Percentiles rank a stretch among this genome's conserved stretches.
Evolutionary conservation across 495 filamentous ascomycete species (phyloP).

Genomic region (Penicillium goetzii): DNA sequence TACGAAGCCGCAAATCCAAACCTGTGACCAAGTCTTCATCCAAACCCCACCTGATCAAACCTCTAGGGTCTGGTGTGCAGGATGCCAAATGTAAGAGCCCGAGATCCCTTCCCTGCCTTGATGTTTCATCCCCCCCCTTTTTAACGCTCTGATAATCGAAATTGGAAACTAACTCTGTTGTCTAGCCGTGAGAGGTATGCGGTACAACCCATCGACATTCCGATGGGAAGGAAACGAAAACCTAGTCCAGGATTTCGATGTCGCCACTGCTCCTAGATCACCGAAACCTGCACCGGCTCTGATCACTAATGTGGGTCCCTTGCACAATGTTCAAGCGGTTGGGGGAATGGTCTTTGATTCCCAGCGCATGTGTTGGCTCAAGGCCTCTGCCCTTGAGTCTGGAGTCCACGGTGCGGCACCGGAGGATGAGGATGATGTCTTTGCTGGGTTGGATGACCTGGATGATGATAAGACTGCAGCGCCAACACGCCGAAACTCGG

Average conservation of each 20-base stretch:
- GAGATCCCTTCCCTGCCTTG: background rate
- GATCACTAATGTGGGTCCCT: slow-evolving; percentile 80
- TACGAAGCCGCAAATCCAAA: slow-evolving; percentile 61
- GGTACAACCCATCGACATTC: slow-evolving; percentile 81
- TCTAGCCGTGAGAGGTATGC: slow-evolving; percentile 88
- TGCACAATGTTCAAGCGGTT: slow-evolving; percentile 82
- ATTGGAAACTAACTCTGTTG: slow-evolving; percentile 16
- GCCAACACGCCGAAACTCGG: slow-evolving; percentile 40
- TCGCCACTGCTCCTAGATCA: slow-evolving; percentile 44
- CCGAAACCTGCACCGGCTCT: slow-evolving; percentile 83
- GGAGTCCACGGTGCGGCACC: slow-evolving; percentile 33
- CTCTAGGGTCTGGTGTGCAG: slow-evolving; percentile 62
- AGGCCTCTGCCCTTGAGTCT: slow-evolving; percentile 55
- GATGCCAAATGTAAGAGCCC: slow-evolving; percentile 65
- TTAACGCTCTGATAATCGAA: background rate
- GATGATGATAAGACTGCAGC: slow-evolving; percentile 60
- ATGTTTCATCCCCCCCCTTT: background rate
- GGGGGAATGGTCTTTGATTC: slow-evolving; percentile 98
- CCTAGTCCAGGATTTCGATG: slow-evolving; percentile 73
- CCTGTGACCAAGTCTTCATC: slow-evolving; percentile 53
- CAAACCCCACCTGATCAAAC: slow-evolving; percentile 74
- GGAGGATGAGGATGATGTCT: slow-evolving; percentile 71
- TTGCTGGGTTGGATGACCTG: slow-evolving; percentile 74
- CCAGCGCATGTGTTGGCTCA: slow-evolving; percentile 92
- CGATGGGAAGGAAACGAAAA: slow-evolving; percentile 98